Conservation (phyloP, 2,329 filamentous ascomycete genomes). For the Ophiostoma perfectum region DNA sequence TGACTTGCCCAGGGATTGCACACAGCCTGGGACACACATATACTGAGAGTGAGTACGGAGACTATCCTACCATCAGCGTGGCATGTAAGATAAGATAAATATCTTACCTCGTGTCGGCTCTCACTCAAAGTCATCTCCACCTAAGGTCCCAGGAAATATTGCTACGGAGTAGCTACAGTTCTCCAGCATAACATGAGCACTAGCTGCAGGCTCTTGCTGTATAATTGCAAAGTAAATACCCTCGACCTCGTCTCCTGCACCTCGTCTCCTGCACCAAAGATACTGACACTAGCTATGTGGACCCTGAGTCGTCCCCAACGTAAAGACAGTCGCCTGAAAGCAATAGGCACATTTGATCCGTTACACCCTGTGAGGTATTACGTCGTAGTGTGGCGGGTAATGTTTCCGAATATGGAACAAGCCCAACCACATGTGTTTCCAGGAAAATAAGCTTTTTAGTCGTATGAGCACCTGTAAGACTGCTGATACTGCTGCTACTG, state of each 20-base stretch:
- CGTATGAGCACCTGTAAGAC: constrained; percentile 2
- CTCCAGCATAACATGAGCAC: background rate
- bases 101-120: background rate
- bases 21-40: background rate
- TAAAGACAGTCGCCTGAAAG: background rate
- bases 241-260: background rate
- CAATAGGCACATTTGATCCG: background rate
- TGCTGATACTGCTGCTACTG: background rate
- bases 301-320: background rate
- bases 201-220: background rate
- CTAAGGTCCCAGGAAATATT: background rate
- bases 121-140: background rate
- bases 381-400: constrained; percentile 21
- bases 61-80: background rate
- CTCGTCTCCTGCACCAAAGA: background rate
- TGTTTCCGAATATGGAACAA: constrained; percentile 25
- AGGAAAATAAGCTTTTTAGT: constrained; percentile 11
- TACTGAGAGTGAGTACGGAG: background rate
- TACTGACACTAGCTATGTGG: background rate
- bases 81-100: background rate
- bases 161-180: background rate
- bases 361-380: background rate
- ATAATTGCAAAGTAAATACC: too few relatives aligned
- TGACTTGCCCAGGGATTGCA: background rate
- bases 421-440: background rate